These are phyloP conservation scores for Candida pseudofarinosa DNA, from an alignment of 805 yeast species.

Conservation along the genomic window DNA sequence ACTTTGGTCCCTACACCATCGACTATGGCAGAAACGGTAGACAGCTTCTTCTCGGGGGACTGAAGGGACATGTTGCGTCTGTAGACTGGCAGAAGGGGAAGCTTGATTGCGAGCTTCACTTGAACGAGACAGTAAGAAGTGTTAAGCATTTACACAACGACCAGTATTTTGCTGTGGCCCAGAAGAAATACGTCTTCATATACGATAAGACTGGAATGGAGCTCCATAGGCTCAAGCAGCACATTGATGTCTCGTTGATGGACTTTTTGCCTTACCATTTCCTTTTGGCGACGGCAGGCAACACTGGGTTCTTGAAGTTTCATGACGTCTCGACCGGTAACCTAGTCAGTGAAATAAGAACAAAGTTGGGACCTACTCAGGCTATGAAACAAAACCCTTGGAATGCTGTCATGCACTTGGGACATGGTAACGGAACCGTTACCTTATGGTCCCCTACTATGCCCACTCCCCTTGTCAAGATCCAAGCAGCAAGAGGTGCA, in stretches of 20 bases:
- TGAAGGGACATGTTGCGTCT: constrained; percentile 91
- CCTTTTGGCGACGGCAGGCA: constrained; percentile 81
- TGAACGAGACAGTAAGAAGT: constrained; percentile 86
- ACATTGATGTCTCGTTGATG: constrained; percentile 75
- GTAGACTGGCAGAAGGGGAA: constrained; percentile 93
- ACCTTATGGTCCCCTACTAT: constrained; percentile 91
- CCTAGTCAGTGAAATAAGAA: constrained; percentile 75
- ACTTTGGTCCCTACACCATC: constrained; percentile 81
- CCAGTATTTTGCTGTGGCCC: constrained; percentile 95
- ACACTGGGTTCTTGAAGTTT: constrained; percentile 82
- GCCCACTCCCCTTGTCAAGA: constrained; percentile 78
- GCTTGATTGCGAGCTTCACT: constrained; percentile 73
- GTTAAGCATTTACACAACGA: constrained; percentile 90
- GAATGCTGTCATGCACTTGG: constrained; percentile 92
- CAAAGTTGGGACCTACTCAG: constrained; percentile 87
- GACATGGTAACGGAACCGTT: constrained; percentile 90
- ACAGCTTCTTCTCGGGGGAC: constrained; percentile 77
- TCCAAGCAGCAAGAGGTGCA: constrained; percentile 82
- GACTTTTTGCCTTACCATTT: constrained; percentile 94
- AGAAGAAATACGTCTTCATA: constrained; percentile 87
- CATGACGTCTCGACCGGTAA: constrained; percentile 95
- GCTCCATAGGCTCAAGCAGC: constrained; percentile 86
- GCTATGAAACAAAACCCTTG: constrained; percentile 89
- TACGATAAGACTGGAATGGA: constrained; percentile 91
- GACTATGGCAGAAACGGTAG: constrained; percentile 90